Percentiles rank a stretch among this genome's conserved stretches.
These are phyloP conservation scores for Sphagnum fallax DNA, from an alignment of 228 moss, liverwort and hornwort genomes.

Conservation along the genomic window DNA sequence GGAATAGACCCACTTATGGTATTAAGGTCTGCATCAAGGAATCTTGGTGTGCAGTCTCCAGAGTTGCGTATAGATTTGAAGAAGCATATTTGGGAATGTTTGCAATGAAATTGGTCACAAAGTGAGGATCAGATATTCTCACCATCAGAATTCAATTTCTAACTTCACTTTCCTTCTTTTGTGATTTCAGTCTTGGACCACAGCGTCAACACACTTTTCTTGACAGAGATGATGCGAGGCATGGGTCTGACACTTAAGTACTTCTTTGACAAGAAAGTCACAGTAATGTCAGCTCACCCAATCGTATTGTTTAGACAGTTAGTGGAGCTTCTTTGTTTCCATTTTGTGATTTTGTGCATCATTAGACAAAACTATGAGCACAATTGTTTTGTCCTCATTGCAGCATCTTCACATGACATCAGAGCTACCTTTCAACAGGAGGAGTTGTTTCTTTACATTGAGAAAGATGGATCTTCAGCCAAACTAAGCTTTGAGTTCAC, in stretches of 20 bases:
- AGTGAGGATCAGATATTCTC: too few relatives aligned
- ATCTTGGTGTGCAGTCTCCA: background rate
- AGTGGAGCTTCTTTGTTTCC: too few relatives aligned
- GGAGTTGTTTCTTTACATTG: too few relatives aligned
- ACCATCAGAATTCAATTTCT: too few relatives aligned
- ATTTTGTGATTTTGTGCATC: too few relatives aligned
- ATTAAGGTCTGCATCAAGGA: background rate
- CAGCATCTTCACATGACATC: too few relatives aligned
- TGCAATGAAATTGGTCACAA: background rate
- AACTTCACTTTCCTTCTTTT: too few relatives aligned
- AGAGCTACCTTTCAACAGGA: too few relatives aligned
- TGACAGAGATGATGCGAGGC: slow-evolving; percentile 91
- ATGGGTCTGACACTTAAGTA: slow-evolving; percentile 89
- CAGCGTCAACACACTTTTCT: slow-evolving; percentile 76
- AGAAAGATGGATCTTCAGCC: too few relatives aligned
- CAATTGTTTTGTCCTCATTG: too few relatives aligned
- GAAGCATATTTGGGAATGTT: background rate
- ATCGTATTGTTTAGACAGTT: background rate
- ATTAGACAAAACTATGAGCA: too few relatives aligned
- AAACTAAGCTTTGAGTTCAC: background rate
- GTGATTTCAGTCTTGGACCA: slow-evolving; percentile 70
- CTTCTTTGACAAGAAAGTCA: slow-evolving; percentile 91
- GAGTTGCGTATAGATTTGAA: background rate
- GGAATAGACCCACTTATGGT: too few relatives aligned
- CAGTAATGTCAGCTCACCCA: slow-evolving; percentile 31